Percentiles rank a stretch among this genome's conserved stretches.
Evolutionary conservation across 345 rosid genomes (phyloP).

Genomic region (Eucalyptus sideroxylon): DNA sequence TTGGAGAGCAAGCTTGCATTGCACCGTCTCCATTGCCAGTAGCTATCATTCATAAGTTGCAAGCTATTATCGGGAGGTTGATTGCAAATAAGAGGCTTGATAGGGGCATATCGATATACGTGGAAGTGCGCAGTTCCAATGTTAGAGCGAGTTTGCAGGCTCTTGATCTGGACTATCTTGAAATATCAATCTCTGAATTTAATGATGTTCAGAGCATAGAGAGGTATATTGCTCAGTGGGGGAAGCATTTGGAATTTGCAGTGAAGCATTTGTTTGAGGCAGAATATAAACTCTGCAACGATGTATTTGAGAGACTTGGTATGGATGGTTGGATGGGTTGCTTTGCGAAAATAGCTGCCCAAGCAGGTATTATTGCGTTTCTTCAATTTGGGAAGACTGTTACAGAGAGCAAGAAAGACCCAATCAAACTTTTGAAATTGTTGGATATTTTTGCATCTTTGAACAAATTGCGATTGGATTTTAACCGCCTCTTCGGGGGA

Average conservation of each 20-base stretch:
- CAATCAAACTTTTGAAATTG: conserved; percentile 82
- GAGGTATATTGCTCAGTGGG: conserved; percentile 82
- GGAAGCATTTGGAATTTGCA: conserved; percentile 96
- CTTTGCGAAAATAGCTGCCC: conserved; percentile 93
- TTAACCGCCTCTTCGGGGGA: conserved; percentile 96
- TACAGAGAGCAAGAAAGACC: conserved; percentile 88
- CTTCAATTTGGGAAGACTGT: conserved; percentile 95
- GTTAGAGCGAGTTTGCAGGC: conserved; percentile 92
- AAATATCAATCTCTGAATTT: conserved; percentile 78
- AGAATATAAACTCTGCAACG: conserved; percentile 84
- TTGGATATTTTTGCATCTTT: conserved; percentile 82
- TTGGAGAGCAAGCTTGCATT: conserved; percentile 58
- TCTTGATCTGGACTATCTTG: conserved; percentile 88
- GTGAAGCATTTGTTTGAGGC: conserved; percentile 98
- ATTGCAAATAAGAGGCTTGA: conserved; percentile 78
- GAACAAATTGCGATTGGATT: conserved; percentile 83
- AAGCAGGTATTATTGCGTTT: conserved; percentile 89
- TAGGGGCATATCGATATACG: conserved; percentile 70
- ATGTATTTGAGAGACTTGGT: conserved; percentile 88
- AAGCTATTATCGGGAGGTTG: conserved; percentile 84
- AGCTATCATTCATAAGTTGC: conserved; percentile 74
- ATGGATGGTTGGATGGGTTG: conserved; percentile 91
- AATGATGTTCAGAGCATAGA: conserved; percentile 90
- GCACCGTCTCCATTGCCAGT: conserved; percentile 93
- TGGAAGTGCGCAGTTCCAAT: conserved; percentile 78